Evolutionary conservation across 805 yeast genomes (phyloP).

Genomic region (Tetrapisispora iriomotensis): DNA sequence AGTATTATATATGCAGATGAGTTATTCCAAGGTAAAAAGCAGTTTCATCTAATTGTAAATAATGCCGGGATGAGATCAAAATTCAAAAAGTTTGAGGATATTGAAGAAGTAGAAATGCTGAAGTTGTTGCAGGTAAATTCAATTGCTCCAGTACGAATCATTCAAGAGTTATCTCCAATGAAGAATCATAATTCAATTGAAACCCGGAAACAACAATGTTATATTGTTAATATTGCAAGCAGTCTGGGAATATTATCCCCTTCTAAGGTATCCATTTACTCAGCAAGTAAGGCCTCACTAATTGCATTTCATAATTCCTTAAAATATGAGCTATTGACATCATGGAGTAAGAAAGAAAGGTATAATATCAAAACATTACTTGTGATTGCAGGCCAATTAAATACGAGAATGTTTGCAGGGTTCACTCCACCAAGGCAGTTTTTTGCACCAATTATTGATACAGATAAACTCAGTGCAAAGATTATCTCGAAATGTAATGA

Average conservation of each 20-base stretch:
- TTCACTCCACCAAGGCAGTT: slow-evolving; percentile 63
- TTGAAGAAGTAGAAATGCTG: slow-evolving; percentile 45
- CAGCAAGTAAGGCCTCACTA: slow-evolving; percentile 79
- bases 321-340: slow-evolving; percentile 51
- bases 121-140: slow-evolving; percentile 54
- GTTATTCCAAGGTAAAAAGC: slow-evolving; percentile 31
- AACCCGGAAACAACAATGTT: slow-evolving; percentile 48
- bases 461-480: slow-evolving; percentile 43
- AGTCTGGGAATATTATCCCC: slow-evolving; percentile 75
- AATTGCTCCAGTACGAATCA: slow-evolving; percentile 53
- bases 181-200: slow-evolving; percentile 21
- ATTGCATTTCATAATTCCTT: slow-evolving; percentile 77
- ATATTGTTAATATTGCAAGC: slow-evolving; percentile 68
- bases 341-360: slow-evolving; percentile 24
- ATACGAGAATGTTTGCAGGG: slow-evolving; percentile 65
- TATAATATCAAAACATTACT: slow-evolving; percentile 59
- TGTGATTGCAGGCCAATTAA: slow-evolving; percentile 77
- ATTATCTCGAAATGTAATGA: slow-evolving; percentile 44
- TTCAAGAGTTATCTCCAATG: slow-evolving; percentile 52
- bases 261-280: slow-evolving; percentile 65
- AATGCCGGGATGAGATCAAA: slow-evolving; percentile 73
- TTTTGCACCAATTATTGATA: slow-evolving; percentile 70
- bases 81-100: slow-evolving; percentile 38
- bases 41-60: slow-evolving; percentile 57
- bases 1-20: slow-evolving; percentile 29